A percentile compares a stretch with the other conserved stretches of the same genome.
phyloP scores from a whole-genome alignment of 805 yeast species.

The Danielia reshetovae region DNA sequence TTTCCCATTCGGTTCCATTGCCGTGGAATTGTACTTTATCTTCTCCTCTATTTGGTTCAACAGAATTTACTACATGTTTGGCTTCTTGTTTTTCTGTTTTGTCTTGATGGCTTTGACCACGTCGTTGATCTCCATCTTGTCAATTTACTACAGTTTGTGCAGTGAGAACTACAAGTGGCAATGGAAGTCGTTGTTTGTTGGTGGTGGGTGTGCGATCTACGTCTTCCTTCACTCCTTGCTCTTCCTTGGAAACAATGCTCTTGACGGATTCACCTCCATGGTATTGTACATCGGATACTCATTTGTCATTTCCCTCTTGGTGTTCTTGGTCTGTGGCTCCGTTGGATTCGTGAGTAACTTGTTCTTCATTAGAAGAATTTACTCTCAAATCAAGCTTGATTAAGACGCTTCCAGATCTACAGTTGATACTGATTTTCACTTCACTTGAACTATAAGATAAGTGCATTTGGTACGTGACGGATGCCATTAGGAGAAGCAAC shows the following conservation, averaged over 20 bases:
- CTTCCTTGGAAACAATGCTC: conserved; percentile 55
- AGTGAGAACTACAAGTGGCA: conserved; percentile 96
- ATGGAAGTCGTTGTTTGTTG: conserved; percentile 84
- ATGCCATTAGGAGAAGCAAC: too few species aligned
- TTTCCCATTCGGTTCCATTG: conserved; percentile 91
- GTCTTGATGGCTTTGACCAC: conserved; percentile 80
- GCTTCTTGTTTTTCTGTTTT: conserved; percentile 87
- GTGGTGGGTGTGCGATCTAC: conserved; percentile 86
- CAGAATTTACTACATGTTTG: conserved; percentile 94
- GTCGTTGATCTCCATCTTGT: conserved; percentile 70
- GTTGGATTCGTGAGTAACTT: conserved; percentile 77
- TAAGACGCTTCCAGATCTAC: too few species aligned
- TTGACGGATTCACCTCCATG: conserved; percentile 72
- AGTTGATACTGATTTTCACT: too few species aligned
- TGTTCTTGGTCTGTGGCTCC: conserved; percentile 83
- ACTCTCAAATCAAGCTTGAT: conserved; percentile 83
- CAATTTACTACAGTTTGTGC: conserved; percentile 80
- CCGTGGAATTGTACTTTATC: conserved; percentile 92
- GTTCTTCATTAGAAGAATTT: conserved; percentile 73
- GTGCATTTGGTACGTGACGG: too few species aligned
- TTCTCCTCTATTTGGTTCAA: conserved; percentile 91
- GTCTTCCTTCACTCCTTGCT: conserved; percentile 75
- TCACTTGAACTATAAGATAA: too few species aligned
- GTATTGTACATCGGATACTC: conserved; percentile 85
- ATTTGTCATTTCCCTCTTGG: conserved; percentile 58